These are phyloP conservation scores for Volvariella surrecta DNA, from an alignment of 1,284 basidiomycete species.

Conservation along the genomic window DNA sequence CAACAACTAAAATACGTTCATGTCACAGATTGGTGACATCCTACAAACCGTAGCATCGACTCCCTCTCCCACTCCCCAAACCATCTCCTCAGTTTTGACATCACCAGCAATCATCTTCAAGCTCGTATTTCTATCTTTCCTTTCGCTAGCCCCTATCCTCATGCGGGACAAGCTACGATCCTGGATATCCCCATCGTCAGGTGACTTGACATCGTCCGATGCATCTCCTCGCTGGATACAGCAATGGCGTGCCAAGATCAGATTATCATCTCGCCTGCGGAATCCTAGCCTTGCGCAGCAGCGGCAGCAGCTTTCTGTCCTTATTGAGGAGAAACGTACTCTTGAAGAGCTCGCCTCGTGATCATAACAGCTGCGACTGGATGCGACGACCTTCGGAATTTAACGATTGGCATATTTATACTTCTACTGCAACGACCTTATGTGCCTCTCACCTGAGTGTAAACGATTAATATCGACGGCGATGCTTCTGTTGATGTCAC, in stretches of 20 bases:
- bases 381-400: neutral
- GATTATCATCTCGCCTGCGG: slow-evolving; percentile 25
- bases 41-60: slow-evolving; percentile 68
- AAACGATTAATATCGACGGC: too few relatives aligned
- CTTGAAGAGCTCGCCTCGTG: slow-evolving; percentile 28
- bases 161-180: slow-evolving; percentile 53
- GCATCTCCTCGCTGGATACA: slow-evolving; percentile 40
- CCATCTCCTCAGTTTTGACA: slow-evolving; percentile 61
- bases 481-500: slow-evolving; percentile 1
- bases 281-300: slow-evolving; percentile 21
- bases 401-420: too few relatives aligned
- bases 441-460: too few relatives aligned
- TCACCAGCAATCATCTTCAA: slow-evolving; percentile 69
- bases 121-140: slow-evolving; percentile 61
- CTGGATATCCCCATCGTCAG: slow-evolving; percentile 37
- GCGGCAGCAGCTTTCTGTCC: slow-evolving; percentile 29
- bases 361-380: slow-evolving; percentile 10
- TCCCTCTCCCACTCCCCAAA: slow-evolving; percentile 57
- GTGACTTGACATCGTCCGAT: slow-evolving; percentile 11
- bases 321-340: slow-evolving; percentile 39
- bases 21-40: slow-evolving; percentile 66
- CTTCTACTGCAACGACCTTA: too few relatives aligned
- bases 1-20: slow-evolving; percentile 12
- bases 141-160: slow-evolving; percentile 73
- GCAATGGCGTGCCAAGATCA: slow-evolving; percentile 45